Conservation (phyloP, 352 stramenopile species). For the Globisporangium irregulare region DNA sequence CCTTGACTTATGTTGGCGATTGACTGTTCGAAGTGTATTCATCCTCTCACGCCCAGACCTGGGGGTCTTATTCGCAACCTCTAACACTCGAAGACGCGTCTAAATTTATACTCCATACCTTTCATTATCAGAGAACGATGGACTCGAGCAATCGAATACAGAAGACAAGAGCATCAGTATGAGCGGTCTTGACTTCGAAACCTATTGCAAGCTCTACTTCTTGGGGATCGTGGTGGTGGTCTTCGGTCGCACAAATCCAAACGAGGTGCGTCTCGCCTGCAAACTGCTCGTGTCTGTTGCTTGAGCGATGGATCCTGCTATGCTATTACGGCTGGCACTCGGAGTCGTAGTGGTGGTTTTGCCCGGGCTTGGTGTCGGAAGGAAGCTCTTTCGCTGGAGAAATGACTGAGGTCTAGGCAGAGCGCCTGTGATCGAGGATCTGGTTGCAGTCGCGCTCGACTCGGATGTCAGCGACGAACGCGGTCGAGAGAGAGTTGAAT, state of each 20-base stretch:
- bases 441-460: not conserved
- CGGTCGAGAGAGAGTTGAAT: not conserved
- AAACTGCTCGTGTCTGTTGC: conserved; percentile 12
- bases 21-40: not conserved
- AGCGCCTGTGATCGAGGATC: conserved; percentile 3
- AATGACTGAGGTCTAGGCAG: conserved; percentile 14
- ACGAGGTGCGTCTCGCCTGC: conserved; percentile 25
- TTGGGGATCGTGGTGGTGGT: conserved; percentile 14
- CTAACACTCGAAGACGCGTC: not conserved
- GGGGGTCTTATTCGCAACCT: not conserved
- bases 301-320: conserved; percentile 18
- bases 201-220: conserved; percentile 11
- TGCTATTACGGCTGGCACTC: conserved; percentile 12
- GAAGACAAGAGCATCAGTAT: not conserved
- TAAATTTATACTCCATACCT: not conserved
- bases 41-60: not conserved
- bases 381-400: conserved; percentile 25
- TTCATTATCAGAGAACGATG: not conserved
- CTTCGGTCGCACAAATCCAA: conserved; percentile 31
- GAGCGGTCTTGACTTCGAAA: not conserved
- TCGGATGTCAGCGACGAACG: conserved; percentile 12
- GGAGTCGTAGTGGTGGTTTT: not conserved
- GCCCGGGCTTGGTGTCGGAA: conserved; percentile 19
- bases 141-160: not conserved
- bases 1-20: not conserved